These are phyloP conservation scores for Colletotrichum salicis DNA, from an alignment of 2,329 filamentous ascomycete genomes.

Conservation along the genomic window DNA sequence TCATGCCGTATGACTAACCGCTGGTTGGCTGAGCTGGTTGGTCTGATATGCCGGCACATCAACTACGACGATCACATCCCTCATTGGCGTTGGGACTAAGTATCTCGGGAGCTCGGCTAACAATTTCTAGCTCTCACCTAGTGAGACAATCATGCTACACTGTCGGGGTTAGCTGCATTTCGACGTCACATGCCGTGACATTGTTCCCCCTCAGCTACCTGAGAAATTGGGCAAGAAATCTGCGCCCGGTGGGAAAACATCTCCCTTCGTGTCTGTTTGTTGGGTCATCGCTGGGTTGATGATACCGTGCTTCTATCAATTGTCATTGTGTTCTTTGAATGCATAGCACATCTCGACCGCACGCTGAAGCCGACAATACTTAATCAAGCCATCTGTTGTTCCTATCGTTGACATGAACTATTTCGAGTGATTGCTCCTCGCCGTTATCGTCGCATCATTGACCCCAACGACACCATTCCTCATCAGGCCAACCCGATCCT, in stretches of 20 bases:
- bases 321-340: too few species aligned
- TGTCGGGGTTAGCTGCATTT: constrained; percentile 5
- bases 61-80: neutral
- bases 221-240: neutral
- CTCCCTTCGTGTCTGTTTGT: neutral
- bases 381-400: neutral
- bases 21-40: neutral
- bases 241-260: neutral
- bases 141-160: neutral
- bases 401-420: neutral
- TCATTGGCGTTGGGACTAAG: neutral
- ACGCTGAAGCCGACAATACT: neutral
- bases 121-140: neutral
- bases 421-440: neutral
- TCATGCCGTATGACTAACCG: neutral
- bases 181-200: constrained; percentile 17
- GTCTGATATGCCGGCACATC: neutral
- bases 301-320: neutral
- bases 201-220: neutral
- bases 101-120: neutral
- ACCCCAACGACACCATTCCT: too few species aligned
- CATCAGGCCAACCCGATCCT: too few species aligned
- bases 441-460: neutral
- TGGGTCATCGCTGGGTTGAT: neutral
- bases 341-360: neutral